phyloP scores from a whole-genome alignment of 257 asterid genomes.

The Prunella vulgaris region DNA sequence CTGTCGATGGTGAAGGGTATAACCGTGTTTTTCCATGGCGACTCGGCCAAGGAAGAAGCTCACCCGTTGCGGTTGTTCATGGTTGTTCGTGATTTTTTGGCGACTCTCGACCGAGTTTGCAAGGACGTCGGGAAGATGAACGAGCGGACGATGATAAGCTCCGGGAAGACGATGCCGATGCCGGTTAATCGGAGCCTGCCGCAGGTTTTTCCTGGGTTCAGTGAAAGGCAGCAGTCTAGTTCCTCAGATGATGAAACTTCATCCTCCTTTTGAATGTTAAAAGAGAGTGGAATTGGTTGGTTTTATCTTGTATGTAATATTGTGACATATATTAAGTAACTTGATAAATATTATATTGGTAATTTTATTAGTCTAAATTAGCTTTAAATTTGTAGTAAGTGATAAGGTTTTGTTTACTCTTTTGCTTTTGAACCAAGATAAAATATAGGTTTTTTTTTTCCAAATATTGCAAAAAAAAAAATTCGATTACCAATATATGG shows the following conservation, averaged over 20 bases:
- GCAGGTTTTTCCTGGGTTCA: conserved; percentile 40
- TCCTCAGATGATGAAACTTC: conserved; percentile 51
- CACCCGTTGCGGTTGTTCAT: conserved; percentile 53
- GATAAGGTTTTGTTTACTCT: too few relatives aligned
- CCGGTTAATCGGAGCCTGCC: conserved; percentile 29
- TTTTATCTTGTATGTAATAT: conserved; percentile 21
- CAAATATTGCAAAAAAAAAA: too few relatives aligned
- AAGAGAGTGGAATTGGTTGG: conserved; percentile 4
- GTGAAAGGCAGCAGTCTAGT: conserved; percentile 33
- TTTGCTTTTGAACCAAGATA: too few relatives aligned
- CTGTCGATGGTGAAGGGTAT: conserved; percentile 70
- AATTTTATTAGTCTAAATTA: background rate
- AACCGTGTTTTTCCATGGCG: conserved; percentile 75
- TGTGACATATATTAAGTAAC: conserved; percentile 14
- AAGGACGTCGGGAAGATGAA: conserved; percentile 64
- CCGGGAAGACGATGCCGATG: conserved; percentile 34
- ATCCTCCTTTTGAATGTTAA: conserved; percentile 27
- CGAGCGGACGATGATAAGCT: conserved; percentile 53
- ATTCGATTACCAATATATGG: too few relatives aligned
- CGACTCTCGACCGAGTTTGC: conserved; percentile 65
- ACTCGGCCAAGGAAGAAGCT: conserved; percentile 70
- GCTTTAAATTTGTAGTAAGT: background rate
- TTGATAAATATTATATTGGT: background rate
- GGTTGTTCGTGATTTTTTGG: conserved; percentile 68
- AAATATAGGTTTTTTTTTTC: too few relatives aligned